phyloP scores from a whole-genome alignment of 2,329 filamentous ascomycete species.

The Clonostachys solani region DNA sequence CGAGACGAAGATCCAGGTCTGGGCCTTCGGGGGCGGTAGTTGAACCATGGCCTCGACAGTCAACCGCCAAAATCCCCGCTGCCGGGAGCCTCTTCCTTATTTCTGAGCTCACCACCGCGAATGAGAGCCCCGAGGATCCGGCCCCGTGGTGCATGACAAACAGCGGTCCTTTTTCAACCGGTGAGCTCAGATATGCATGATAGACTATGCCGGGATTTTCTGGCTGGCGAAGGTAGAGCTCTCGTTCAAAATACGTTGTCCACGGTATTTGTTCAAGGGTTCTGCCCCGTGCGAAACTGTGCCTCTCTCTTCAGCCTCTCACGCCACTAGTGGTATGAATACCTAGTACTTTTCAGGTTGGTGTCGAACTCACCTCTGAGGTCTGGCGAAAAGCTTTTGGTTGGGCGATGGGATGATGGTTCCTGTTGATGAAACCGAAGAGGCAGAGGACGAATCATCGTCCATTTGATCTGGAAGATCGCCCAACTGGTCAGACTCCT shows the following conservation, averaged over 20 bases:
- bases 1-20: conserved; percentile 63
- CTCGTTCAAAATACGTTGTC: conserved; percentile 88
- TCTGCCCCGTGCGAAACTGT: conserved; percentile 44
- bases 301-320: not conserved
- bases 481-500: conserved; percentile 39
- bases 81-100: conserved; percentile 72
- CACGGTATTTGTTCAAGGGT: conserved; percentile 68
- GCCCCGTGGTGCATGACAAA: conserved; percentile 95
- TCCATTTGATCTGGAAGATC: conserved; percentile 39
- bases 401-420: conserved; percentile 81
- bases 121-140: conserved; percentile 88
- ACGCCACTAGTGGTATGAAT: too few species aligned
- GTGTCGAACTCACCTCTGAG: conserved; percentile 51
- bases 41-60: conserved; percentile 83
- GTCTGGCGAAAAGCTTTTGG: conserved; percentile 68
- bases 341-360: too few species aligned
- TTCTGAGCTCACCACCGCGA: conserved; percentile 75
- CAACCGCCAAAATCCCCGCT: conserved; percentile 79
- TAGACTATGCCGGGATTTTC: conserved; percentile 51
- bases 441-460: conserved; percentile 64
- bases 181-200: conserved; percentile 86
- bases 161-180: conserved; percentile 68
- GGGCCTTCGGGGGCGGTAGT: conserved; percentile 44
- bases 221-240: conserved; percentile 65
- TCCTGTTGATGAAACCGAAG: conserved; percentile 84